These are phyloP conservation scores for Lentinula novae-zelandiae DNA, from an alignment of 1,284 basidiomycete genomes.

Conservation along the genomic window DNA sequence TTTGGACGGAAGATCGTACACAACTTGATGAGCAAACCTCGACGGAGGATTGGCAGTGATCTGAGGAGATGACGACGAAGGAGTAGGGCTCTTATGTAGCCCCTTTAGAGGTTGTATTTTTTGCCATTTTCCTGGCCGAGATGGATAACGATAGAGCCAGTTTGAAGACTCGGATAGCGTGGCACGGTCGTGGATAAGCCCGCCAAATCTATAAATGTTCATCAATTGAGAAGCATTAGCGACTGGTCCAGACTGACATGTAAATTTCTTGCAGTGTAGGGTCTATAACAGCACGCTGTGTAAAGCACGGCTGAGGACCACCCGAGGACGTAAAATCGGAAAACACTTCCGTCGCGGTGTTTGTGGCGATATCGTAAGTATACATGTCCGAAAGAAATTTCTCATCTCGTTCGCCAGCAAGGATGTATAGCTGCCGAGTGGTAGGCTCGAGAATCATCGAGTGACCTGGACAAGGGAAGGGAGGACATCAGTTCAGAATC, in stretches of 20 bases:
- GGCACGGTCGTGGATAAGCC: conserved; percentile 52
- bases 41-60: conserved; percentile 40
- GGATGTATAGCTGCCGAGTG: conserved; percentile 58
- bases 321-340: conserved; percentile 54
- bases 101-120: conserved; percentile 36
- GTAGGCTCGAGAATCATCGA: conserved; percentile 71
- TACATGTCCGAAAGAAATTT: conserved; percentile 73
- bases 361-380: conserved; percentile 58
- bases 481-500: not conserved
- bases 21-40: conserved; percentile 73
- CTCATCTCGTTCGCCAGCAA: conserved; percentile 66
- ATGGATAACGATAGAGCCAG: conserved; percentile 62
- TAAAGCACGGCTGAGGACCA: conserved; percentile 66
- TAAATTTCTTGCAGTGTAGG: conserved; percentile 62
- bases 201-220: conserved; percentile 47
- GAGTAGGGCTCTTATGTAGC: conserved; percentile 1
- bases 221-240: conserved; percentile 3
- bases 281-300: conserved; percentile 68
- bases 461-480: conserved; percentile 44
- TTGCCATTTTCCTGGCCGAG: conserved; percentile 60
- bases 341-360: conserved; percentile 58
- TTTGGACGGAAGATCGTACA: conserved; percentile 57
- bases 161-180: conserved; percentile 43
- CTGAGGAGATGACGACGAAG: not conserved
- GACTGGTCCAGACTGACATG: conserved; percentile 44